Evolutionary conservation across 2,329 filamentous ascomycete species (phyloP).

Genomic region (Phaeosphaeriaceae sp.): DNA sequence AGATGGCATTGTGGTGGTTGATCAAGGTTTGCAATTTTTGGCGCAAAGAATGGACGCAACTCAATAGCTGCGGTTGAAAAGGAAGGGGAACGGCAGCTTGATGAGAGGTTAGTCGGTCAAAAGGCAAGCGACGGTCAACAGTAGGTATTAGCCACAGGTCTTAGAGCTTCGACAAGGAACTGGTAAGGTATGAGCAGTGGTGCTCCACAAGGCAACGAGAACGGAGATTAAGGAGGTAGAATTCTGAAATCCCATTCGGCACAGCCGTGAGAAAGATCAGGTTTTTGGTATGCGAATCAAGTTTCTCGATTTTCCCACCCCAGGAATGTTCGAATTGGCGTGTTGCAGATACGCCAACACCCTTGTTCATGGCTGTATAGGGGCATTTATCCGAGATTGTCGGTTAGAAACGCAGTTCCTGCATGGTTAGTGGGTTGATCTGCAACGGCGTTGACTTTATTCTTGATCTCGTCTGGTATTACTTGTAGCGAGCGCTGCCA

Average conservation of each 20-base stretch:
- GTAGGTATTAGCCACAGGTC: constrained; percentile 21
- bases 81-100: constrained; percentile 21
- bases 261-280: constrained; percentile 24
- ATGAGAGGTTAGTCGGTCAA: constrained; percentile 22
- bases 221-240: constrained; percentile 40
- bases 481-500: constrained; percentile 18
- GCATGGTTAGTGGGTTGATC: constrained; percentile 23
- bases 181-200: constrained; percentile 25
- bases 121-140: constrained; percentile 30
- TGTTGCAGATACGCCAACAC: constrained; percentile 28
- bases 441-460: constrained; percentile 22
- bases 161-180: constrained; percentile 28
- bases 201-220: constrained; percentile 17
- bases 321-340: constrained; percentile 15
- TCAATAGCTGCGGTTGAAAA: constrained; percentile 22
- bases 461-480: constrained; percentile 19
- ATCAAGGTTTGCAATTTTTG: neutral
- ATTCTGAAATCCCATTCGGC: constrained; percentile 16
- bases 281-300: constrained; percentile 28
- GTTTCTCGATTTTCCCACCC: constrained; percentile 26
- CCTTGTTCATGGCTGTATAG: constrained; percentile 30
- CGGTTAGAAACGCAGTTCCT: constrained; percentile 29
- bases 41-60: constrained; percentile 30
- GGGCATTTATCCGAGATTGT: constrained; percentile 45
- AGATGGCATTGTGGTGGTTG: constrained; percentile 31